Conservation (phyloP, 1,284 basidiomycete species). For the Puccinia horiana region DNA sequence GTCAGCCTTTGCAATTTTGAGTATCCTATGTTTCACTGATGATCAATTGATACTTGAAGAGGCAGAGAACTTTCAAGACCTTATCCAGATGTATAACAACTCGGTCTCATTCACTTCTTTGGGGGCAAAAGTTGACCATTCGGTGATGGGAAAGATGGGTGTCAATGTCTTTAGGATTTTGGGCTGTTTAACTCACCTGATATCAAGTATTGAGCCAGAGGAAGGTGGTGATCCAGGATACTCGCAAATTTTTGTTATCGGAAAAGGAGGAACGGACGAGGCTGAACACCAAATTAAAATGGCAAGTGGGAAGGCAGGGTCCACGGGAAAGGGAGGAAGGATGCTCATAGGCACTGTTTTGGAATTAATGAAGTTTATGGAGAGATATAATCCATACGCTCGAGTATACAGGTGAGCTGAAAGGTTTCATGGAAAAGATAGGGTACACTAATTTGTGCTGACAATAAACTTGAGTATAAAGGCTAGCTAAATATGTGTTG, state of each 20-base stretch:
- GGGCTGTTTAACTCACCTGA: neutral
- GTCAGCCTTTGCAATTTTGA: neutral
- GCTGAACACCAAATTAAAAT: neutral
- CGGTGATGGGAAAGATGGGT: neutral
- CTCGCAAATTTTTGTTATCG: slow-evolving; percentile 26
- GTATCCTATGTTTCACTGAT: neutral
- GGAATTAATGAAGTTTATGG: too few relatives aligned
- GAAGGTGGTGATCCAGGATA: neutral
- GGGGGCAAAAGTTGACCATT: neutral
- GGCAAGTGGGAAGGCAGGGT: neutral
- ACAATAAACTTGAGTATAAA: too few relatives aligned
- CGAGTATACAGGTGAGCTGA: too few relatives aligned
- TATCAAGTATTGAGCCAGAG: neutral
- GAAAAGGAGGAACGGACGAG: neutral
- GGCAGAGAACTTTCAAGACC: neutral
- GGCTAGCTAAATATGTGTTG: neutral
- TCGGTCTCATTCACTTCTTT: slow-evolving; percentile 3
- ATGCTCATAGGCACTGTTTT: too few relatives aligned
- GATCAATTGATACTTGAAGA: neutral
- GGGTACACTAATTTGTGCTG: too few relatives aligned
- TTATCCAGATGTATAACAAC: slow-evolving; percentile 8
- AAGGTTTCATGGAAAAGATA: too few relatives aligned
- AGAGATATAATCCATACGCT: too few relatives aligned
- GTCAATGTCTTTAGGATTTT: neutral
- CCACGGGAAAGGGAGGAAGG: neutral